Conservation (phyloP, 768 basidiomycete genomes). For the Kwoniella newhampshirensis region DNA sequence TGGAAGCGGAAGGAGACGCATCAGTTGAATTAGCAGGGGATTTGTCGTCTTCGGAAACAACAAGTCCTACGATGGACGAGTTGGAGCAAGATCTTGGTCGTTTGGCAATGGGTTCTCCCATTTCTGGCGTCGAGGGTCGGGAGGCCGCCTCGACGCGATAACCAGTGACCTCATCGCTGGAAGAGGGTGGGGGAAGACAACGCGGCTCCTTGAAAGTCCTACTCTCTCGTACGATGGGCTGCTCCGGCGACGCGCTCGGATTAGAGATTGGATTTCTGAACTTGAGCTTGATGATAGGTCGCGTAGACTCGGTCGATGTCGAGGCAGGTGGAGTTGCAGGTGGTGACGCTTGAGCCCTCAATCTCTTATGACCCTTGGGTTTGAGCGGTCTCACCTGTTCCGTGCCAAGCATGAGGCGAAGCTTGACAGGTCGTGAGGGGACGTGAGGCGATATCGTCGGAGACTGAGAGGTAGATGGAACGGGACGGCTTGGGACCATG, state of each 20-base stretch:
- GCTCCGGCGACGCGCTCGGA: no score
- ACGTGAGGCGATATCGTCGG: background rate
- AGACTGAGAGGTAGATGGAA: no score
- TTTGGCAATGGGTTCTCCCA: background rate
- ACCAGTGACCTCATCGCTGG: background rate
- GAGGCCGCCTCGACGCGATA: background rate
- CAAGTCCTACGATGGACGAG: conserved; percentile 12
- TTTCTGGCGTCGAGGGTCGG: conserved; percentile 4
- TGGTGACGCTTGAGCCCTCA: background rate
- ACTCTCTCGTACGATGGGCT: no score
- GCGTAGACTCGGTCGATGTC: background rate
- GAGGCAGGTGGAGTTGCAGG: no score
- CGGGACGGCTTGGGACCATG: no score
- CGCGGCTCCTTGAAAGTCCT: no score
- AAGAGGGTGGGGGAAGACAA: no score
- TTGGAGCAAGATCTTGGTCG: conserved; percentile 11
- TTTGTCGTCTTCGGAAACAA: conserved; percentile 9
- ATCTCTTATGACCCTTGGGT: conserved; percentile 1
- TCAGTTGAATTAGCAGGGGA: background rate
- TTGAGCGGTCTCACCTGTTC: background rate
- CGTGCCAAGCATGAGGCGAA: conserved; percentile 7
- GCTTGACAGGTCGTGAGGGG: background rate
- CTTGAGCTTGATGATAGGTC: conserved; percentile 10
- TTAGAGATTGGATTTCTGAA: conserved; percentile 2
- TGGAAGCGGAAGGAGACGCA: conserved; percentile 9